These are phyloP conservation scores for Colletotrichum noveboracense DNA, from an alignment of 2,329 filamentous ascomycete genomes.

Conservation along the genomic window DNA sequence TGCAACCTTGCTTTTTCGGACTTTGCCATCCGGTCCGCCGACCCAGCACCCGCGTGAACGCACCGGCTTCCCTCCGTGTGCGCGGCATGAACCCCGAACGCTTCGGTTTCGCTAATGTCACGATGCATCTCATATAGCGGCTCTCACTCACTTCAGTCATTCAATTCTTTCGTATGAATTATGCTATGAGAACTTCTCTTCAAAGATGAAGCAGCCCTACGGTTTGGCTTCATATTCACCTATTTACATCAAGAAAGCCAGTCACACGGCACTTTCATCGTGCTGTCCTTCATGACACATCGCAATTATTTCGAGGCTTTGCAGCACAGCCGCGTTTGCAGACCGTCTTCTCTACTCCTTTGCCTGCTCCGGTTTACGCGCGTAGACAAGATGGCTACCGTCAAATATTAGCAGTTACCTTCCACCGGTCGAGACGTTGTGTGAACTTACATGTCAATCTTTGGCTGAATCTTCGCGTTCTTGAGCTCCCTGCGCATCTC, in stretches of 20 bases:
- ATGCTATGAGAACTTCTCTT: no score
- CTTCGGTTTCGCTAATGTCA: neutral
- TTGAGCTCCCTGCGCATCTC: slow-evolving; percentile 20
- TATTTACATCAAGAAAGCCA: no score
- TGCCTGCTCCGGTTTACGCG: neutral
- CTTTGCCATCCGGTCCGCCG: neutral
- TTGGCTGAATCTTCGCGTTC: neutral
- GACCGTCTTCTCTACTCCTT: no score
- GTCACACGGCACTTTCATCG: no score
- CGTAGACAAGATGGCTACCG: neutral
- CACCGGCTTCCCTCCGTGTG: neutral
- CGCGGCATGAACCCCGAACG: neutral
- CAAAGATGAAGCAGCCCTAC: no score
- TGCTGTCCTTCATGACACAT: no score
- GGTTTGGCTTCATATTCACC: no score
- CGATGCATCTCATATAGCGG: rapidly evolving
- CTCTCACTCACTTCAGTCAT: rapidly evolving
- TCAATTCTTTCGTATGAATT: neutral
- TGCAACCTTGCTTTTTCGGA: neutral
- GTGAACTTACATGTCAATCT: neutral
- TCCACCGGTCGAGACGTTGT: no score
- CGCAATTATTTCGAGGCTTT: no score
- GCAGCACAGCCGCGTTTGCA: no score
- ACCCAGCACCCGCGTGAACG: neutral
- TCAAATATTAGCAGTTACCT: no score